Base-by-base conservation (phyloP, 2,329 filamentous ascomycete genomes). In the Calonectria hawksworthii region DNA sequence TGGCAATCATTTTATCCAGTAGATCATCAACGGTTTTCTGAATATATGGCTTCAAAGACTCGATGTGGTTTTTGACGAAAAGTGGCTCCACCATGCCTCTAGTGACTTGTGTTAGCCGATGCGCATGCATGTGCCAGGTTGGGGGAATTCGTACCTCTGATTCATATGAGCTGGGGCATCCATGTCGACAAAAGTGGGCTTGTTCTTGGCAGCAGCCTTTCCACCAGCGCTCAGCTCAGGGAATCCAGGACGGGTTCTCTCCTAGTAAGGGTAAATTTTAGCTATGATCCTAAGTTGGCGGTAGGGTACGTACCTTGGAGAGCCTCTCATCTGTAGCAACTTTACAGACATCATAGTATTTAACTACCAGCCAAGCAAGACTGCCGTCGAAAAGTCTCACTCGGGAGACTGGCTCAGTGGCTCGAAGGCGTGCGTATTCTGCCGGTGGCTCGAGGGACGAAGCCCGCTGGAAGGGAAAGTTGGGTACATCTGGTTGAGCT, bases 101-200 rank as follows among this genome's bases (percentile, higher is more conserved):
- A 18, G 28, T 16, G 16, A 4, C 4, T 3, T 30, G 7, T 26
- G 28, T 68, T 23, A 52, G n/a, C 8, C n/a, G 23, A 13, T 6
- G 9, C 41, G 2, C 21, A 47, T 36, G 2, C 21, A 47, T 36
- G 59, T 23, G 41, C 14, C 26, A 41, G 5, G 16, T n/a, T 14
- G 30, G 28, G 3, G 14, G 16, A 54, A 68, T 16, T 50, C 3
- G 69, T 78, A 84, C 85, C 87, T 84, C 73, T 89, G 87, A 18
- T 83, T 79, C 84, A 86, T 88, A 72, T 90, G 88, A 3, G 85
- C 84, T 0, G 88, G 88, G 5, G 86, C 79, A 73, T 89, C 87
- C 86, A 89, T 89, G 76, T 89, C 87, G 7, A 89, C 88, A 76
- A 89, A 89, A 0, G 87, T 89, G 1, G 88, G 86, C 70, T 85